Percentiles rank a stretch among this genome's conserved stretches.
These are phyloP conservation scores for Plasmodium gonderi DNA, from an alignment of 169 alveolate species.

Conservation along the genomic window DNA sequence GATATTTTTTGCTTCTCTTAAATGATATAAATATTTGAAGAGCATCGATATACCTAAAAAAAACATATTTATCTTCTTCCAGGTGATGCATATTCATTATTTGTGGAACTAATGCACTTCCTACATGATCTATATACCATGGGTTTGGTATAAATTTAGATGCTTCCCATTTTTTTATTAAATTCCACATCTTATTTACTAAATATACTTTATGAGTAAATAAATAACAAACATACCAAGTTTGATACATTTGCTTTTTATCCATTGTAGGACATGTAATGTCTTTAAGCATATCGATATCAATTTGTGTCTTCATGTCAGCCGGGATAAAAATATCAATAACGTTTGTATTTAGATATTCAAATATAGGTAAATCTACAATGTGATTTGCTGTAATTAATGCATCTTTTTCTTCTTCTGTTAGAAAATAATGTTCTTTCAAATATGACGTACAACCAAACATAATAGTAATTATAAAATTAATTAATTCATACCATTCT, in stretches of 20 bases:
- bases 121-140: slow-evolving; percentile 60
- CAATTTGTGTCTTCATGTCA: slow-evolving; percentile 1
- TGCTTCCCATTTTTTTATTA: slow-evolving; percentile 60
- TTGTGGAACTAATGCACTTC: slow-evolving; percentile 48
- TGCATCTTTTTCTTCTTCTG: slow-evolving; percentile 18
- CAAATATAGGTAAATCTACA: slow-evolving; percentile 69
- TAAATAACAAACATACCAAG: slow-evolving; percentile 59
- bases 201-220: slow-evolving; percentile 65
- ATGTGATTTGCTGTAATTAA: not conserved
- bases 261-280: slow-evolving; percentile 6
- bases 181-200: slow-evolving; percentile 61
- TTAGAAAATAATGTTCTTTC: slow-evolving; percentile 59
- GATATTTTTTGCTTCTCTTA: slow-evolving; percentile 62
- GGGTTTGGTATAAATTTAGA: slow-evolving; percentile 52
- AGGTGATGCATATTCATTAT: slow-evolving; percentile 16
- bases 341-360: slow-evolving; percentile 9
- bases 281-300: slow-evolving; percentile 41
- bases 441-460: slow-evolving; percentile 44
- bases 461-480: not conserved
- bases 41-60: slow-evolving; percentile 49
- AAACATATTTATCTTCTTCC: slow-evolving; percentile 25
- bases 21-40: slow-evolving; percentile 20
- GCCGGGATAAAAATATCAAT: slow-evolving; percentile 37
- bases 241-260: not conserved
- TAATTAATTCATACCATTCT: slow-evolving; percentile 50